A percentile compares a stretch with the other conserved stretches of the same genome.
phyloP scores from a whole-genome alignment of 2,329 filamentous ascomycete species.

The Stagonosporopsis vannaccii region DNA sequence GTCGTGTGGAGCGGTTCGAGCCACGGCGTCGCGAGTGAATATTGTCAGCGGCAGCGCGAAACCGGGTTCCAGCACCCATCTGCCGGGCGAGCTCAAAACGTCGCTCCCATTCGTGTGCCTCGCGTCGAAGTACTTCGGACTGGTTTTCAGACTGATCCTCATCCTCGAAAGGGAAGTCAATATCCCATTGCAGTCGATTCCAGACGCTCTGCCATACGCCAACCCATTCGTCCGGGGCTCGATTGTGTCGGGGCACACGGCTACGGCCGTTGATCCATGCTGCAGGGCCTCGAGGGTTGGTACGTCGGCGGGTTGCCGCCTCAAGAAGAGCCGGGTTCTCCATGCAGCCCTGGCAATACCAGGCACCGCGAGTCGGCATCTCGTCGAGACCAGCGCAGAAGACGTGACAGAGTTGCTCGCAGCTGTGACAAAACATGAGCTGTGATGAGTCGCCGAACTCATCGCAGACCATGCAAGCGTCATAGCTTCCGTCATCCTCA shows the following conservation, averaged over 20 bases:
- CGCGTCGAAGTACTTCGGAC: conserved; percentile 62
- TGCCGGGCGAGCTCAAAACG: conserved; percentile 82
- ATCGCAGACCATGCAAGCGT: conserved; percentile 85
- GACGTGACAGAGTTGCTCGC: conserved; percentile 88
- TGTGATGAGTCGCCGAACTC: conserved; percentile 81
- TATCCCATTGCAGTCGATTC: conserved; percentile 77
- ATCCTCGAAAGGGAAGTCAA: conserved; percentile 86
- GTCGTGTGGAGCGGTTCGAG: conserved; percentile 51
- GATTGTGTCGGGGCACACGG: conserved; percentile 40
- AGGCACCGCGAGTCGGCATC: conserved; percentile 74
- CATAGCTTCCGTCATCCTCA: conserved; percentile 54
- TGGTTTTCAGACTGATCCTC: conserved; percentile 64
- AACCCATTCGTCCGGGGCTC: conserved; percentile 62
- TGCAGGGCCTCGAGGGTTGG: conserved; percentile 38
- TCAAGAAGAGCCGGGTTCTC: conserved; percentile 49
- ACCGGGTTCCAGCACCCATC: conserved; percentile 76
- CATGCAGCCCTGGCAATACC: conserved; percentile 89
- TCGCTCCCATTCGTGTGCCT: conserved; percentile 78
- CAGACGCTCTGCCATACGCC: conserved; percentile 90
- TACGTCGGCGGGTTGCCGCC: conserved; percentile 43
- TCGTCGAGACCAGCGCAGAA: conserved; percentile 85
- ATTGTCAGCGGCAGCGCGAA: conserved; percentile 71
- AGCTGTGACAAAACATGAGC: conserved; percentile 88
- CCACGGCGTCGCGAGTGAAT: conserved; percentile 53
- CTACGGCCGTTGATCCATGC: conserved; percentile 41